Evolutionary conservation across 2,329 filamentous ascomycete genomes (phyloP), one percentile per base, ranked within the genome.

Genomic region (Chaetoscypha palmicola): DNA sequence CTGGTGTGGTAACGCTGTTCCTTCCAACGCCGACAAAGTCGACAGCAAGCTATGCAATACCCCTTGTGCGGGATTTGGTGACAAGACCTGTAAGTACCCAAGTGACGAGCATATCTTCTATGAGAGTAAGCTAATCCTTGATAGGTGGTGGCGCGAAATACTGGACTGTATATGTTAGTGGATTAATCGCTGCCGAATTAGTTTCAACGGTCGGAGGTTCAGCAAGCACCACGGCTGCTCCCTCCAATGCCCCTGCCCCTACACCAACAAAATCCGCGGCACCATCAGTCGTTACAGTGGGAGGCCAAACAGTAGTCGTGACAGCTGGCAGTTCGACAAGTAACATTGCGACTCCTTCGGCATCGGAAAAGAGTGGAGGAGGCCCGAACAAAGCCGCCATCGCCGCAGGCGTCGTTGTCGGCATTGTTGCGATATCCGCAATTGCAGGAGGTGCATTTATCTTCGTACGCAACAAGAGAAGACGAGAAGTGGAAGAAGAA

Each of bases 341-440:
- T 28, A 41, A 46, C 8, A 33, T 49, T 17, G 21, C 41, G 9
- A 16, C 48, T 2, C 28, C 39, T n/a, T 16, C 48, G 7, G 37
- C 53, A 9, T 5, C 46, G 8, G 22, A 45, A 4, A n/a, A 44
- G 5, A 38, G 42, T 14, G 34, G 44, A 9, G 37, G 44, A 2
- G 49, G 49, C 24, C 47, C 55, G 38, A 62, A 47, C 32, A 85
- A 79, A n/a, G 85, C 80, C 30, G 88, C 83, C 38, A 90, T 97
- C 54, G 89, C 85, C 14, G 91, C 82, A 8, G 91, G 91, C 48
- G 86, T 88, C 1, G 90, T 96, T 2, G 85, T 92, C 7, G 89
- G 86, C 46, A 78, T 95, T 2, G 69, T 94, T 2, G 85, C 68
- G 1, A 59, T 89, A 3, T 76, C 71, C 41, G 83, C 73, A 11